These are phyloP conservation scores for Monosporascus sp. DNA, from an alignment of 2,329 filamentous ascomycete species.

Conservation along the genomic window DNA sequence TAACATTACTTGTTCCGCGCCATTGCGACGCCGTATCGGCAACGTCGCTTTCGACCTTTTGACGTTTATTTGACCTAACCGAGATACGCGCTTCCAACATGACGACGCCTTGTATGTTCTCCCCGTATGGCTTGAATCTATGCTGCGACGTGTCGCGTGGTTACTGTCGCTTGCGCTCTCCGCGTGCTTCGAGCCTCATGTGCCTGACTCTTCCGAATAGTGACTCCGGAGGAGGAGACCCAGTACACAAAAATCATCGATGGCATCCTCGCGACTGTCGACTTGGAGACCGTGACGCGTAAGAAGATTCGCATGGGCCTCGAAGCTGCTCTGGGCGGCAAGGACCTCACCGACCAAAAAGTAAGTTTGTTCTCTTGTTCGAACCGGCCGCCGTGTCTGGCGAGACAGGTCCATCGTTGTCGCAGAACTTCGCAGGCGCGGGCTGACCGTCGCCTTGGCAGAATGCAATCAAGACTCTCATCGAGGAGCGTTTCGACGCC, in stretches of 20 bases:
- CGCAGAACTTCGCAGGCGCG: neutral
- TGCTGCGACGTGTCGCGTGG: neutral
- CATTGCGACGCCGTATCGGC: neutral
- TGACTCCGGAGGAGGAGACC: conserved; percentile 42
- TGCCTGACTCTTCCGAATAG: conserved; percentile 27
- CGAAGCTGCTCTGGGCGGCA: conserved; percentile 47
- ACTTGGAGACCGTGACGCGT: conserved; percentile 57
- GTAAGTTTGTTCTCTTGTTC: conserved; percentile 26
- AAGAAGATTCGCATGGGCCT: conserved; percentile 57
- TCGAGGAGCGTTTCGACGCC: conserved; percentile 69
- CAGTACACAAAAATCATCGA: conserved; percentile 57
- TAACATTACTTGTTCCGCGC: neutral
- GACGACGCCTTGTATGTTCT: conserved; percentile 20
- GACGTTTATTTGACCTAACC: neutral
- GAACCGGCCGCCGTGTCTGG: too few species aligned
- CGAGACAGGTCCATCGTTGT: neutral
- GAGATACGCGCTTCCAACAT: conserved; percentile 12
- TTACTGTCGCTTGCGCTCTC: neutral
- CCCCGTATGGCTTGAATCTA: neutral
- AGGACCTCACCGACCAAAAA: conserved; percentile 55
- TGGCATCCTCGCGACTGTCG: conserved; percentile 49
- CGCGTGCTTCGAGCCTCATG: neutral
- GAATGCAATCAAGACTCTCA: conserved; percentile 66
- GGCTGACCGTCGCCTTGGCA: conserved; percentile 24
- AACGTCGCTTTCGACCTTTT: neutral